These are phyloP conservation scores for Sugiyamaella xylanicola DNA, from an alignment of 1,139 yeast genomes.

Conservation along the genomic window DNA sequence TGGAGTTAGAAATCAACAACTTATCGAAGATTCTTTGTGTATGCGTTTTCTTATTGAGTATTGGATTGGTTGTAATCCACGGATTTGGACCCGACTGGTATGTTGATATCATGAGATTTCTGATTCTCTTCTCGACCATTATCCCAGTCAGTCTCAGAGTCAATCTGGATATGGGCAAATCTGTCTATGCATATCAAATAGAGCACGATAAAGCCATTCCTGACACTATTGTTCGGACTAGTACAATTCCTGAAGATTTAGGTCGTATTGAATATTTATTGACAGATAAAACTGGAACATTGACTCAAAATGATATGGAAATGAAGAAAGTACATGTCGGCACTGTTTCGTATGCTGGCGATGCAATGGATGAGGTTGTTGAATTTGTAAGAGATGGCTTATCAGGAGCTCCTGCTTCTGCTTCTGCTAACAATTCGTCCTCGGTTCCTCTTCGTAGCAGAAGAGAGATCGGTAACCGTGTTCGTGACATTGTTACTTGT, in stretches of 20 bases:
- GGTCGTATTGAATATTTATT: conserved; percentile 93
- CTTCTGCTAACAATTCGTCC: conserved; percentile 23
- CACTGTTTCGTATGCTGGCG: conserved; percentile 87
- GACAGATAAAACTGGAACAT: conserved; percentile 95
- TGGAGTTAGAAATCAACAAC: conserved; percentile 87
- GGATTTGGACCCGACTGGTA: conserved; percentile 85
- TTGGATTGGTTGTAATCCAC: conserved; percentile 73
- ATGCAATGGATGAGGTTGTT: conserved; percentile 84
- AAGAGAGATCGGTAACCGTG: conserved; percentile 71
- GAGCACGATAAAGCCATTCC: conserved; percentile 82
- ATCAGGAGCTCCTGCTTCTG: conserved; percentile 38
- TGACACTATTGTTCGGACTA: conserved; percentile 90
- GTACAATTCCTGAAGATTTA: conserved; percentile 96
- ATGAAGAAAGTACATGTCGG: conserved; percentile 91
- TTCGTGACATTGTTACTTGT: conserved; percentile 77
- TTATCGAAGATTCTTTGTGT: conserved; percentile 86
- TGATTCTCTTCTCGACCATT: conserved; percentile 89
- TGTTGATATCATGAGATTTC: conserved; percentile 82
- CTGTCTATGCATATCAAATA: conserved; percentile 93
- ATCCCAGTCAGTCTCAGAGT: conserved; percentile 96
- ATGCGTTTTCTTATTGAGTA: conserved; percentile 77
- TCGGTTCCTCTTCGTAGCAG: conserved; percentile 45
- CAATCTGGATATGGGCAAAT: conserved; percentile 90
- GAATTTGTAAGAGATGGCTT: conserved; percentile 52
- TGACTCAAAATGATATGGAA: conserved; percentile 98